Percentiles rank a stretch among this genome's conserved stretches.
phyloP scores from a whole-genome alignment of 2,329 filamentous ascomycete species.

The Exophiala sp. region DNA sequence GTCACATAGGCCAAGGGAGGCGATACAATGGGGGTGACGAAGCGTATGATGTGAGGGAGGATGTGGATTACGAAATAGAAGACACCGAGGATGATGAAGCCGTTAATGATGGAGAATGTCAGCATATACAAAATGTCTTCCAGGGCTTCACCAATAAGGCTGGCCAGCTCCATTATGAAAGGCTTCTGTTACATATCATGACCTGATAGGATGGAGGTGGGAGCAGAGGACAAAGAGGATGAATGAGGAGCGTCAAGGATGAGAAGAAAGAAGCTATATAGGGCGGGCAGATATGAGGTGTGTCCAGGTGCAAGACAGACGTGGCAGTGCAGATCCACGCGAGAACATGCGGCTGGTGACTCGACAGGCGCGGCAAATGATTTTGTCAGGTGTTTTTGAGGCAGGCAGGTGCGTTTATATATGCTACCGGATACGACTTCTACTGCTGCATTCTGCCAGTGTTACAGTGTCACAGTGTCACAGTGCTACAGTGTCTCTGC shows the following conservation, averaged over 20 bases:
- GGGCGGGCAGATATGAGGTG: neutral
- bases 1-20: neutral
- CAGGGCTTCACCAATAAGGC: neutral
- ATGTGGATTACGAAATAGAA: constrained; percentile 5
- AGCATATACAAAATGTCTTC: constrained; percentile 4
- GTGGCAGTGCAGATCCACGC: too few relatives aligned
- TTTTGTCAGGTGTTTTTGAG: neutral
- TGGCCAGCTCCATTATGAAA: neutral
- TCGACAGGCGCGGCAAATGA: too few relatives aligned
- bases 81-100: constrained; percentile 2
- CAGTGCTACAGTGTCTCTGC: too few relatives aligned
- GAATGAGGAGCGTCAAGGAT: neutral
- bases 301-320: neutral
- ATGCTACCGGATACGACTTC: too few relatives aligned
- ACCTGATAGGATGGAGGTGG: constrained; percentile 1
- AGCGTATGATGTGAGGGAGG: constrained; percentile 5
- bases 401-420: neutral
- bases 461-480: too few relatives aligned
- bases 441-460: too few relatives aligned
- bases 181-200: constrained; percentile 7
- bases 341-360: neutral
- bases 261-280: neutral
- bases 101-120: constrained; percentile 1
- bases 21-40: neutral
- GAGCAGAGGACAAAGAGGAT: constrained; percentile 2